Percentiles rank a stretch among this genome's conserved stretches.
Conservation (phyloP, 345 rosid genomes). For the Camelina neglecta region DNA sequence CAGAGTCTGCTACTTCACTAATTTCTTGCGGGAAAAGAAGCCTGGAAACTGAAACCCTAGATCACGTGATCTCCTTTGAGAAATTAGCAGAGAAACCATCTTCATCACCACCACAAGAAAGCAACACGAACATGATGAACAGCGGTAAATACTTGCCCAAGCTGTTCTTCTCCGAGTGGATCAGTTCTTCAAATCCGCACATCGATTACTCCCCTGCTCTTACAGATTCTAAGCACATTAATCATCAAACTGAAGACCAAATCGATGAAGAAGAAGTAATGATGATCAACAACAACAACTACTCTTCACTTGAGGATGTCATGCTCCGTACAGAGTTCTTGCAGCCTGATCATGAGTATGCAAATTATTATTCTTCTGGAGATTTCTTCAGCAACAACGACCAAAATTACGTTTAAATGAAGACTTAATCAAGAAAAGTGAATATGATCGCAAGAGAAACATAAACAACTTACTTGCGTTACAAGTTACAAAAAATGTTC, state of each 20-base stretch:
- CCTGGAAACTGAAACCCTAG: conserved; percentile 45
- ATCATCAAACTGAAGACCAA: conserved; percentile 41
- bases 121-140: conserved; percentile 32
- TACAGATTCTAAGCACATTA: conserved; percentile 31
- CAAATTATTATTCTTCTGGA: conserved; percentile 51
- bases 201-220: conserved; percentile 30
- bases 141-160: conserved; percentile 51
- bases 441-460: not conserved
- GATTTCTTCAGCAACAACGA: conserved; percentile 51
- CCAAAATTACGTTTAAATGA: conserved; percentile 51
- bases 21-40: conserved; percentile 42
- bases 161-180: conserved; percentile 79
- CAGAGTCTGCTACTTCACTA: conserved; percentile 35
- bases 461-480: not conserved
- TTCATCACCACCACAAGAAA: conserved; percentile 35
- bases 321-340: conserved; percentile 53
- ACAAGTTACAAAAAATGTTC: not conserved
- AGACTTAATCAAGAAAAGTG: not conserved
- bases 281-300: conserved; percentile 31
- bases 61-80: conserved; percentile 42
- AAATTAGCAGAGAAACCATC: conserved; percentile 37
- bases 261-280: conserved; percentile 21
- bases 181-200: conserved; percentile 48
- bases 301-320: conserved; percentile 45
- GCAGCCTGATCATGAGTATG: conserved; percentile 52